A percentile compares a stretch with the other conserved stretches of the same genome.
Evolutionary conservation across 1,284 basidiomycete species (phyloP).

Genomic region (Volvariella volvacea): DNA sequence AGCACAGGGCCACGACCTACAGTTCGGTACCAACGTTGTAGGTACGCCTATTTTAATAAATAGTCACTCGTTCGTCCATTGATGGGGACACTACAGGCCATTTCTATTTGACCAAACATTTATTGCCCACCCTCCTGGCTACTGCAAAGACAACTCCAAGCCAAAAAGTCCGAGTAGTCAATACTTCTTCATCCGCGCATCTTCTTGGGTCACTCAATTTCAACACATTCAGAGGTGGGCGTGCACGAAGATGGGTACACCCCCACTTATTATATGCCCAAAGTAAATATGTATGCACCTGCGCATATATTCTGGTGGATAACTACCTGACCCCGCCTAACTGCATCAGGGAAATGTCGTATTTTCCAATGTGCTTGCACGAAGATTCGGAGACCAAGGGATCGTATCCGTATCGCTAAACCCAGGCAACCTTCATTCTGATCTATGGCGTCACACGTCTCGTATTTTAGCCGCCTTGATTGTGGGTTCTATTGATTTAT

Average conservation of each 20-base stretch:
- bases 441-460: slow-evolving; percentile 29
- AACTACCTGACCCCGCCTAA: no score
- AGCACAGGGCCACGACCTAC: slow-evolving; percentile 44
- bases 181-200: slow-evolving; percentile 33
- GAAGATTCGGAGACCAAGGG: slow-evolving; percentile 41
- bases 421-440: slow-evolving; percentile 39
- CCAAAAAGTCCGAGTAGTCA: slow-evolving; percentile 39
- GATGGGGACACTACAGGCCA: slow-evolving; percentile 21
- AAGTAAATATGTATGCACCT: slow-evolving; percentile 44
- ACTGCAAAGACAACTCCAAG: slow-evolving; percentile 26
- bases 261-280: slow-evolving; percentile 34
- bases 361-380: slow-evolving; percentile 40
- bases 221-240: slow-evolving; percentile 25
- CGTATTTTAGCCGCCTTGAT: slow-evolving; percentile 11
- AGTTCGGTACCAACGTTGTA: slow-evolving; percentile 49
- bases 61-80: no score
- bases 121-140: slow-evolving; percentile 41
- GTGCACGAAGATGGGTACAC: slow-evolving; percentile 21
- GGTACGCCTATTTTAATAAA: no score
- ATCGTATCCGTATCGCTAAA: slow-evolving; percentile 44
- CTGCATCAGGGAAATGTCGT: slow-evolving; percentile 37
- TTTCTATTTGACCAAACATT: slow-evolving; percentile 40
- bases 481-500: slow-evolving; percentile 8
- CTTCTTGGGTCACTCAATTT: slow-evolving; percentile 22
- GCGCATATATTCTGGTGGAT: no score